Base-by-base conservation (phyloP, 768 basidiomycete species). In the Rhodotorula graminis region DNA sequence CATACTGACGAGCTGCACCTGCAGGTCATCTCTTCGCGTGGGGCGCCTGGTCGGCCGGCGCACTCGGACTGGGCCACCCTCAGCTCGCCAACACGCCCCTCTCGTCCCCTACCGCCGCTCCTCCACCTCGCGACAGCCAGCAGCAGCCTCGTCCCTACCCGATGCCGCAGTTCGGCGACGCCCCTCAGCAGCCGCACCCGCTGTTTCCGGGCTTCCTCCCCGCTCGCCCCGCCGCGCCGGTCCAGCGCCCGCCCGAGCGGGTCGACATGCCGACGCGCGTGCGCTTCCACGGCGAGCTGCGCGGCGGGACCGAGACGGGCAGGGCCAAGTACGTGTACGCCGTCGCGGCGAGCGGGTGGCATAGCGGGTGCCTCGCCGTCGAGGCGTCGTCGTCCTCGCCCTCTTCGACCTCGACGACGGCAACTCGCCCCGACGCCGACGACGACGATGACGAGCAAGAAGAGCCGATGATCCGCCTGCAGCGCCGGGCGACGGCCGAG, bases 291-390 rank as follows among this genome's bases (percentile, higher is more conserved):
- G 84, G 68, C 29, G 73, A 72, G 33, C 31, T 27, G 40, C 6
- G 19, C 23, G 19, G 53, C 31, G 58, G 15, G 61, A 87, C 73
- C 83, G 80, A n/a, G 81, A 80, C 65, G 85, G 84, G 77, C 82
- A 80, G 61, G 80, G 83, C 88, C 61, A 84, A 84, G 74, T 96
- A 90, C 78, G 92, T 90, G 76, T 90, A 95, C 76, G 86, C 86
- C 1, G 87, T 88, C 11, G 86, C 91, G 10, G 91, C 93, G 6
- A 85, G 87, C 0, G 94, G 94, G 18, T 95, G 93, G 93, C 94
- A 97, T 77, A 90, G 86, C 67, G 93, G 92, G 15, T 92, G 92
- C 2, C 83, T 97, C 60, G 90, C 91, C 7, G 88, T 95, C 53
- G 90, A 92, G 79, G 16, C 53, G 8, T n/a, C 61, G 4, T 27